These are phyloP conservation scores for Trametes sanguinea DNA, from an alignment of 768 basidiomycete species.

Conservation along the genomic window DNA sequence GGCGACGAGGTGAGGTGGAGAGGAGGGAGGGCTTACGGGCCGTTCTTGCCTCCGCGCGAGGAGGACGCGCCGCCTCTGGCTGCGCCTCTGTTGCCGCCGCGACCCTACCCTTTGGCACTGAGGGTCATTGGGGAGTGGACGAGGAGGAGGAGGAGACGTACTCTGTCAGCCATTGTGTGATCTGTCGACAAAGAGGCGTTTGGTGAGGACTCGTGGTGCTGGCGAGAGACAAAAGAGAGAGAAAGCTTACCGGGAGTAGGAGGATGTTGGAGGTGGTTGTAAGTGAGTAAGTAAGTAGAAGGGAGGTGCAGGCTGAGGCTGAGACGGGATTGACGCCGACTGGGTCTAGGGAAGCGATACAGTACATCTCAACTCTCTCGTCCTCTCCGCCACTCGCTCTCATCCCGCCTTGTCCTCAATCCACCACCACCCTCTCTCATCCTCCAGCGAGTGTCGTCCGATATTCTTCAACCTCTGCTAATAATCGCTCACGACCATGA, in stretches of 20 bases:
- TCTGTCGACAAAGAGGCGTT: background rate
- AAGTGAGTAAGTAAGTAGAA: background rate
- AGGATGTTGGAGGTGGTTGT: too few relatives aligned
- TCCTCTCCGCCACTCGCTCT: conserved; percentile 16
- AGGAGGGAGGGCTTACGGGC: conserved; percentile 15
- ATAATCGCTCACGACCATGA: conserved; percentile 59
- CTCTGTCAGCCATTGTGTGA: conserved; percentile 59
- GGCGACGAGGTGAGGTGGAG: conserved; percentile 24
- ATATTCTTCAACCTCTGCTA: conserved; percentile 18
- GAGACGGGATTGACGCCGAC: too few relatives aligned
- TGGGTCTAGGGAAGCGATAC: too few relatives aligned
- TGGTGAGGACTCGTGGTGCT: background rate
- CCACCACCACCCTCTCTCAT: conserved; percentile 23
- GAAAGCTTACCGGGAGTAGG: too few relatives aligned
- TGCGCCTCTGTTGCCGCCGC: conserved; percentile 54
- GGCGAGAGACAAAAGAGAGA: background rate
- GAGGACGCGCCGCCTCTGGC: conserved; percentile 44
- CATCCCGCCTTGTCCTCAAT: conserved; percentile 10
- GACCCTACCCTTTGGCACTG: conserved; percentile 58
- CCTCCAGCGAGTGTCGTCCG: conserved; percentile 11
- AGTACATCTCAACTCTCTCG: too few relatives aligned
- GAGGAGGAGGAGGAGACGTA: conserved; percentile 36
- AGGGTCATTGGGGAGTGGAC: conserved; percentile 20
- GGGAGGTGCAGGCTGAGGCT: background rate
- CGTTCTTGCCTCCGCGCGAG: conserved; percentile 45